Evolutionary conservation across 73 alveolate genomes (phyloP).

Genomic region (Symbiodinium pilosum): DNA sequence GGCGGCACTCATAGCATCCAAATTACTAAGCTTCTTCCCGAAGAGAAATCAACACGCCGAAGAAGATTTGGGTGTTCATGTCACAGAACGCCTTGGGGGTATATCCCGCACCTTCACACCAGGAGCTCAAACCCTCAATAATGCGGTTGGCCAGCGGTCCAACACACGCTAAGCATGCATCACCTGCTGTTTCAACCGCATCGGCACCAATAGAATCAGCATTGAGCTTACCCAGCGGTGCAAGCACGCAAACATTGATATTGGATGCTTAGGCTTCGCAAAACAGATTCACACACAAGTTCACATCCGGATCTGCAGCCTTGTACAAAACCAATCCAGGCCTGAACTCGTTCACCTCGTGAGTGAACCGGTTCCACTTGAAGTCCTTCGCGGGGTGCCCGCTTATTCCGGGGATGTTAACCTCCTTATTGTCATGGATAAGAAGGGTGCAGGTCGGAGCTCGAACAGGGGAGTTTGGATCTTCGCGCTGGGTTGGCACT

Average conservation of each 20-base stretch:
- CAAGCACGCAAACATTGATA: background rate
- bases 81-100: background rate
- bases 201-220: background rate
- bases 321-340: background rate
- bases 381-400: background rate
- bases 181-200: background rate
- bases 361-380: background rate
- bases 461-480: background rate
- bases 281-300: background rate
- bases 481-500: background rate
- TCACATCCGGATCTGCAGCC: background rate
- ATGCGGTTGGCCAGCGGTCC: background rate
- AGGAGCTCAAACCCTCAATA: background rate
- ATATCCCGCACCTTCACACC: background rate
- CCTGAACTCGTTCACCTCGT: background rate
- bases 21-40: background rate
- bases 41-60: background rate
- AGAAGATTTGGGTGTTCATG: background rate
- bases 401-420: background rate
- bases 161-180: background rate
- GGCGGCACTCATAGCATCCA: background rate
- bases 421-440: background rate
- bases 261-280: background rate
- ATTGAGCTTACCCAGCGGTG: background rate
- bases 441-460: background rate